A percentile compares a stretch with the other conserved stretches of the same genome.
phyloP scores from a whole-genome alignment of 768 basidiomycete species.

The Kwoniella sp. region DNA sequence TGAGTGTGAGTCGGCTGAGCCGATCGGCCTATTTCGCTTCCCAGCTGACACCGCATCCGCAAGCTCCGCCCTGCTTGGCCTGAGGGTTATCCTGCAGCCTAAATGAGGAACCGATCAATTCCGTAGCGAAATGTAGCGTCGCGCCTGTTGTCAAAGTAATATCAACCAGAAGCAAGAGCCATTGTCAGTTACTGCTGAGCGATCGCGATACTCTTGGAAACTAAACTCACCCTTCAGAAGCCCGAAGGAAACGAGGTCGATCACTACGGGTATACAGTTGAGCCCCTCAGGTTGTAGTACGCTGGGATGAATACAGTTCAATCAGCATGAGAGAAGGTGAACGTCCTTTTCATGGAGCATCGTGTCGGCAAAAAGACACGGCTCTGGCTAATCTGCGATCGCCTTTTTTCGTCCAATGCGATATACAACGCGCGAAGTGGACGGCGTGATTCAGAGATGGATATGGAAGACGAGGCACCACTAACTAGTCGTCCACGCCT shows the following conservation, averaged over 20 bases:
- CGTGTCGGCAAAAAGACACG: no score
- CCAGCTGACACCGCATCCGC: slow-evolving; percentile 96
- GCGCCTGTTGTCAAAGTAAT: no score
- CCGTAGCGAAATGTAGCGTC: slow-evolving; percentile 86
- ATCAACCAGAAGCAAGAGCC: neutral
- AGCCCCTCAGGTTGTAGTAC: slow-evolving; percentile 46
- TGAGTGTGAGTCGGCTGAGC: no score
- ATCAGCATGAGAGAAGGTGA: no score
- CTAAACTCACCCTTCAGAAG: slow-evolving; percentile 67
- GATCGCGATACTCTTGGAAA: no score
- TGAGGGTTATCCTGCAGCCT: slow-evolving; percentile 81
- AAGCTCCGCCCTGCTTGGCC: slow-evolving; percentile 78
- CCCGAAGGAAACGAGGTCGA: slow-evolving; percentile 82
- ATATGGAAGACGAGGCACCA: slow-evolving; percentile 20
- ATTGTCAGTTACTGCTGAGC: no score
- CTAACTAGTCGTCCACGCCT: slow-evolving; percentile 82
- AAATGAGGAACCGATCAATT: slow-evolving; percentile 92
- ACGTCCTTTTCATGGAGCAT: no score
- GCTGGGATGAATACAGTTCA: no score
- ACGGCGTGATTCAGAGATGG: no score
- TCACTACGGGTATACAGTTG: slow-evolving; percentile 61
- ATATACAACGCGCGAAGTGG: no score
- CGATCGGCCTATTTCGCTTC: slow-evolving; percentile 60
- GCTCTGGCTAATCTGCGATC: no score
- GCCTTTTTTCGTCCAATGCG: no score